Base-by-base conservation (phyloP, 2,329 filamentous ascomycete genomes). In the Passalora sequoiae region DNA sequence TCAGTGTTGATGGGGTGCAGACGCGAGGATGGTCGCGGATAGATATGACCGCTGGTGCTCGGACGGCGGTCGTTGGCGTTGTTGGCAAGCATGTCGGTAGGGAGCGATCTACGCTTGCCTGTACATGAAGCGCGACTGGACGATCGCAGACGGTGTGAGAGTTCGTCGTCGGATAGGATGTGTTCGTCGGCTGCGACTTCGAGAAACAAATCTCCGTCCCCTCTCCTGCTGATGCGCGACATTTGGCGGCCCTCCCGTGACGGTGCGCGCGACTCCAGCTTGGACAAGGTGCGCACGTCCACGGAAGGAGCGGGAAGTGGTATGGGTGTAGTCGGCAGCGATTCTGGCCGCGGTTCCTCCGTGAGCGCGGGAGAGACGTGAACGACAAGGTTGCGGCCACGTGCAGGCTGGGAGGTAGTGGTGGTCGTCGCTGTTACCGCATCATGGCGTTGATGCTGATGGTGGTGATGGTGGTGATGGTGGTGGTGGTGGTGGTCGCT, bases 21-120 rank as follows among this genome's bases (percentile, higher is more conserved):
- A 38, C 54, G 50, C 36, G 56, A 56, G 4, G 45, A 49, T 10
- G 54, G 49, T 3, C 56, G 43, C 29, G 37, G 25, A 20, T 52
- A 42, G 27, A 45, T 37, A 32, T 43, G 46, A 10, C 53, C 51
- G 33, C 53, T 52, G 4, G 53, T 51, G 24, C 45, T 50, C n/a
- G 56, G 53, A 33, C 53, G 40, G 12, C 47, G 38, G 38, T 54
- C 44, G 29, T n/a, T 33, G 5, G 31, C 6, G 8, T 32, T 32
- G 21, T 43, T 44, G 4, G 30, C 37, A 17, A 36, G 2, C 6
- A 44, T 15, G 28, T 48, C 41, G 28, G 38, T 31, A 30, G 46
- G 49, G 28, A 51, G 42, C 17, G 45, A 48, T 19, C 43, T 40
- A 20, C 45, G 49, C 43, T 51, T 48, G 32, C 17, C 33, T 24